A percentile compares a stretch with the other conserved stretches of the same genome.
phyloP scores from a whole-genome alignment of 2,329 filamentous ascomycete genomes.

The Parastagonospora avenae region DNA sequence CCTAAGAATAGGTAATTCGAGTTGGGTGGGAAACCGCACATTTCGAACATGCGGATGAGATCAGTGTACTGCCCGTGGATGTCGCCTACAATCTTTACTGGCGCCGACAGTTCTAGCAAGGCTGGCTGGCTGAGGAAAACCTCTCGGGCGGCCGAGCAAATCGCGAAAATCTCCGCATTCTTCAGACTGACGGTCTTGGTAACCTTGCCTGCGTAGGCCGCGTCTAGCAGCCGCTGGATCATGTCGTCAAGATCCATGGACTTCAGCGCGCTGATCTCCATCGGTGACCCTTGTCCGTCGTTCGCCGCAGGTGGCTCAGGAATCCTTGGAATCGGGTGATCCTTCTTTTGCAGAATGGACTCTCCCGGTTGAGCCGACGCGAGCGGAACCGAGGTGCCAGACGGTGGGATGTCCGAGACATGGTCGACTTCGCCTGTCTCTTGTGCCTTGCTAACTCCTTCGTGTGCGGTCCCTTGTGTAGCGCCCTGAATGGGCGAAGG shows the following conservation, averaged over 20 bases:
- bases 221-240: slow-evolving; percentile 91
- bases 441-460: slow-evolving; percentile 80
- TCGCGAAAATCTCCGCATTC: slow-evolving; percentile 94
- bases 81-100: slow-evolving; percentile 97
- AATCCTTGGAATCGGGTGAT: slow-evolving; percentile 69
- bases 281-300: slow-evolving; percentile 60
- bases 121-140: slow-evolving; percentile 90
- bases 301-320: slow-evolving; percentile 55
- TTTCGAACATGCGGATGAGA: slow-evolving; percentile 95
- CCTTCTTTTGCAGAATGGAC: slow-evolving; percentile 85
- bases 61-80: slow-evolving; percentile 97
- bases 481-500: slow-evolving; percentile 87
- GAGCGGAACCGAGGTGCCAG: slow-evolving; percentile 61
- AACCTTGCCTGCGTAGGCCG: slow-evolving; percentile 93
- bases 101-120: slow-evolving; percentile 86
- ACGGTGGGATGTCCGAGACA: slow-evolving; percentile 88
- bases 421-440: slow-evolving; percentile 89
- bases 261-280: slow-evolving; percentile 90
- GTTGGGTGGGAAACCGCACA: slow-evolving; percentile 93
- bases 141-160: slow-evolving; percentile 88
- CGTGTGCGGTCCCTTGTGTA: slow-evolving; percentile 72
- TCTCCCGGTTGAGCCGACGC: slow-evolving; percentile 75
- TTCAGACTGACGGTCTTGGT: slow-evolving; percentile 97
- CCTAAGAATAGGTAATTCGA: slow-evolving; percentile 94
- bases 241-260: slow-evolving; percentile 95